These are phyloP conservation scores for Zasmidium angulare DNA, from an alignment of 2,329 filamentous ascomycete genomes.

Conservation along the genomic window DNA sequence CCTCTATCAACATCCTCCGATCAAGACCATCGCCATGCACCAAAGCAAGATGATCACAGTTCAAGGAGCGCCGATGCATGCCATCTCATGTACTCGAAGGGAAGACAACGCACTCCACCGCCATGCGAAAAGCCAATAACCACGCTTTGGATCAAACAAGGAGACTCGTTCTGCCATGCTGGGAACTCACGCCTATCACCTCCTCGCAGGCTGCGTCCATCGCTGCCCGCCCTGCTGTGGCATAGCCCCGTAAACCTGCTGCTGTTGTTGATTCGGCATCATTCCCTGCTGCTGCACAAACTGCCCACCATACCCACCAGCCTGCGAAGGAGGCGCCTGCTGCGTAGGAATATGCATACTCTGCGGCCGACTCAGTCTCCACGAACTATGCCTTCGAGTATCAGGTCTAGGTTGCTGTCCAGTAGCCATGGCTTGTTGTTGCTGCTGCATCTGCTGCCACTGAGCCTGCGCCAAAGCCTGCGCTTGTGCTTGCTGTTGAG, in stretches of 20 bases:
- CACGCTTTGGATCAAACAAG: background rate
- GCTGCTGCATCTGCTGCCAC: conserved; percentile 29
- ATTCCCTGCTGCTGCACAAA: conserved; percentile 18
- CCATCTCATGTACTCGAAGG: no score
- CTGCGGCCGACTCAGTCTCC: conserved; percentile 1
- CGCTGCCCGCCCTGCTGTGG: background rate
- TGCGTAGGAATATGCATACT: background rate
- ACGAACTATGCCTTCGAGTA: background rate
- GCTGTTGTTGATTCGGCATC: background rate
- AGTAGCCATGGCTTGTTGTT: background rate
- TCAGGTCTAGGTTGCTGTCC: background rate
- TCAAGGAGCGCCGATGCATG: no score
- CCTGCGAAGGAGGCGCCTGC: conserved; percentile 5
- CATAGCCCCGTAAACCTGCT: background rate
- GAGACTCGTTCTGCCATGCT: background rate
- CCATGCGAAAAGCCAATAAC: no score
- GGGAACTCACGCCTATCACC: background rate
- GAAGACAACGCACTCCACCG: no score
- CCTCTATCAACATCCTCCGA: no score
- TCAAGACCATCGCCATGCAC: no score
- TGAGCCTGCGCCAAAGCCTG: conserved; percentile 10
- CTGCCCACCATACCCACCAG: conserved; percentile 18
- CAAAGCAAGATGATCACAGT: no score
- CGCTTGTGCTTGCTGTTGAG: conserved; percentile 27
- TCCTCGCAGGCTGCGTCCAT: background rate